Evolutionary conservation across 2,329 filamentous ascomycete species (phyloP).

Genomic region (Diplodia sapinea): DNA sequence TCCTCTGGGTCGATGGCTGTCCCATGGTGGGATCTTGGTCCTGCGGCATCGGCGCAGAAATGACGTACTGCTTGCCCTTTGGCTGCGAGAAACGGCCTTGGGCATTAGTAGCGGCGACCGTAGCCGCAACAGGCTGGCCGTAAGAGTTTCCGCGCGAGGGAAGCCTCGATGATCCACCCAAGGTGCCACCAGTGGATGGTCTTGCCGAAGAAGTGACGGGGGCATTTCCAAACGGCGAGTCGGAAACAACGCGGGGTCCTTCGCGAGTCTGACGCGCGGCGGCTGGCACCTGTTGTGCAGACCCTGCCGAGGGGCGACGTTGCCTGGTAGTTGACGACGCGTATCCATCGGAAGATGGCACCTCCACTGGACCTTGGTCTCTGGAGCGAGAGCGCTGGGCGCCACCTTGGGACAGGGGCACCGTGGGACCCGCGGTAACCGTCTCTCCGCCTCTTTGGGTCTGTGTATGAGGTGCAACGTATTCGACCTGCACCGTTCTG

Average conservation of each 20-base stretch:
- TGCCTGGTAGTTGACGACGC: slow-evolving; percentile 36
- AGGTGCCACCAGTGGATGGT: slow-evolving; percentile 82
- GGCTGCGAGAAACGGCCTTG: slow-evolving; percentile 87
- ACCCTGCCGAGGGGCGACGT: slow-evolving; percentile 36
- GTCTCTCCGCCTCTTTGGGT: slow-evolving; percentile 72
- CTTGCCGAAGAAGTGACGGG: slow-evolving; percentile 58
- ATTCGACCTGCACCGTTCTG: slow-evolving; percentile 95
- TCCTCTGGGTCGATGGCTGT: slow-evolving; percentile 63
- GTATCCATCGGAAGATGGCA: slow-evolving; percentile 47
- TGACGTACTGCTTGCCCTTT: slow-evolving; percentile 71
- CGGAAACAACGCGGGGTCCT: slow-evolving; percentile 59
- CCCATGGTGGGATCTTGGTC: slow-evolving; percentile 57
- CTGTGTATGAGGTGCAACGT: slow-evolving; percentile 87
- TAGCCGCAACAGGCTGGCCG: slow-evolving; percentile 84
- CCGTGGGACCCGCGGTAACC: slow-evolving; percentile 24
- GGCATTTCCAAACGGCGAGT: slow-evolving; percentile 50
- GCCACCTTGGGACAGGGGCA: slow-evolving; percentile 38
- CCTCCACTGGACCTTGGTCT: slow-evolving; percentile 59
- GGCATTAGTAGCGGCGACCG: slow-evolving; percentile 85
- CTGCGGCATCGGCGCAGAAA: slow-evolving; percentile 70
- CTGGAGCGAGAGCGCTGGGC: slow-evolving; percentile 60
- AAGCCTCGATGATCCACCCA: slow-evolving; percentile 64
- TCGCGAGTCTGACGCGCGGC: slow-evolving; percentile 48
- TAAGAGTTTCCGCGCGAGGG: slow-evolving; percentile 79
- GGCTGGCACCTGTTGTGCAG: slow-evolving; percentile 38